Percentiles rank a stretch among this genome's conserved stretches.
phyloP scores from a whole-genome alignment of 441 rosid genomes.

The Euphorbia corollata region DNA sequence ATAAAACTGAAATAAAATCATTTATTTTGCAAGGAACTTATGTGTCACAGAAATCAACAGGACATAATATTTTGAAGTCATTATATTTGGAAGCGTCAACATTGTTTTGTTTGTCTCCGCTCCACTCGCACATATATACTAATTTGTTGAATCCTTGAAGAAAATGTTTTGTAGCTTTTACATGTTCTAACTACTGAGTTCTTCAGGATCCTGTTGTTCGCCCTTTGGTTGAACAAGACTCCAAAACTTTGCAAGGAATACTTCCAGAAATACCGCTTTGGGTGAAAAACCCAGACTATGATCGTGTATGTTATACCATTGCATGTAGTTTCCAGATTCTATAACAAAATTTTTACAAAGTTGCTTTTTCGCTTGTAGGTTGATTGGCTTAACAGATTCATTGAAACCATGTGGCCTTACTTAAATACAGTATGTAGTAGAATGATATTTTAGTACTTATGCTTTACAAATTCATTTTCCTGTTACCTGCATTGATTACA shows the following conservation, averaged over 20 bases:
- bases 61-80: too few relatives aligned
- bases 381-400: conserved; percentile 84
- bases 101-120: too few relatives aligned
- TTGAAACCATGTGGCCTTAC: conserved; percentile 87
- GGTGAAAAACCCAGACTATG: conserved; percentile 91
- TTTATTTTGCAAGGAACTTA: too few relatives aligned
- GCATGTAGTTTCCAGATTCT: conserved; percentile 6
- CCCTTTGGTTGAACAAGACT: conserved; percentile 68
- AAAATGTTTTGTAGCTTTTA: neutral
- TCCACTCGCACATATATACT: too few relatives aligned
- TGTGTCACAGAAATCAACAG: too few relatives aligned
- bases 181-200: conserved; percentile 5
- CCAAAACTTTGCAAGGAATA: conserved; percentile 62
- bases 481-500: conserved; percentile 18
- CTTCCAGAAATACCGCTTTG: conserved; percentile 90
- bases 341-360: conserved; percentile 14
- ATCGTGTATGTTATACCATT: conserved; percentile 54
- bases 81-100: neutral
- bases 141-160: neutral
- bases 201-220: conserved; percentile 65
- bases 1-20: too few relatives aligned
- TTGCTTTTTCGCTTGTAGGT: conserved; percentile 44
- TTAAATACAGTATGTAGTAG: conserved; percentile 61
- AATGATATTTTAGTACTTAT: neutral
- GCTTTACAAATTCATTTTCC: neutral